Conservation (phyloP, 352 stramenopile genomes). For the Globisporangium radiosum region DNA sequence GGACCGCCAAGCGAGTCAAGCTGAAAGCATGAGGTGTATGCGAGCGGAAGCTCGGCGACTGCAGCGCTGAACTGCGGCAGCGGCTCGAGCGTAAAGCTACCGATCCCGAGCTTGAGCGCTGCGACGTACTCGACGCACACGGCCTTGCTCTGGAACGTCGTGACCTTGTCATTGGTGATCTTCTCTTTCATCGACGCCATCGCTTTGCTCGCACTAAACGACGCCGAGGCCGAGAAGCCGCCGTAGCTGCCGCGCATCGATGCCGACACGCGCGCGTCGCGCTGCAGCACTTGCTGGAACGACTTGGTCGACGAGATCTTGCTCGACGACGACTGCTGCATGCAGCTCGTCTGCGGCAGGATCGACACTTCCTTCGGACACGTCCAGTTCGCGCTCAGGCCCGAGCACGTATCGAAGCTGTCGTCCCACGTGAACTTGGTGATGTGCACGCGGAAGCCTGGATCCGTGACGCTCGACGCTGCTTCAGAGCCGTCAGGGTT, state of each 20-base stretch:
- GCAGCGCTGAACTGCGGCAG: constrained; percentile 7
- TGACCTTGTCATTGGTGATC: background rate
- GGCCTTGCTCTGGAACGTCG: constrained; percentile 18
- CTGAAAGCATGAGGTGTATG: constrained; percentile 12
- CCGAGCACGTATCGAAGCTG: constrained; percentile 15
- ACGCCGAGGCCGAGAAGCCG: no score
- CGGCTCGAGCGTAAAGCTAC: constrained; percentile 4
- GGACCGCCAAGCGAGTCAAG: constrained; percentile 7
- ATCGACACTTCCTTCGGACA: constrained; percentile 17
- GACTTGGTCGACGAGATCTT: constrained; percentile 21
- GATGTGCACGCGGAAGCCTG: constrained; percentile 17
- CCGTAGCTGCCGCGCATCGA: no score
- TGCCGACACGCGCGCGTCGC: constrained; percentile 6
- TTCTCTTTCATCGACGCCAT: no score
- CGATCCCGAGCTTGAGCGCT: constrained; percentile 9
- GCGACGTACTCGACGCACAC: constrained; percentile 21
- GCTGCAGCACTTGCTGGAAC: constrained; percentile 22
- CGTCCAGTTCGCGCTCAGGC: constrained; percentile 8
- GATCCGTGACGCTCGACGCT: constrained; percentile 14
- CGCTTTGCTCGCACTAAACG: no score
- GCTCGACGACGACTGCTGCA: constrained; percentile 22
- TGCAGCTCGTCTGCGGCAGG: constrained; percentile 20
- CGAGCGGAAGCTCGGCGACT: background rate
- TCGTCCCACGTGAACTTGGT: constrained; percentile 9
- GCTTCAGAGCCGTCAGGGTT: constrained; percentile 19